phyloP scores from a whole-genome alignment of 495 filamentous ascomycete species.

The Aspergillus wentii region DNA sequence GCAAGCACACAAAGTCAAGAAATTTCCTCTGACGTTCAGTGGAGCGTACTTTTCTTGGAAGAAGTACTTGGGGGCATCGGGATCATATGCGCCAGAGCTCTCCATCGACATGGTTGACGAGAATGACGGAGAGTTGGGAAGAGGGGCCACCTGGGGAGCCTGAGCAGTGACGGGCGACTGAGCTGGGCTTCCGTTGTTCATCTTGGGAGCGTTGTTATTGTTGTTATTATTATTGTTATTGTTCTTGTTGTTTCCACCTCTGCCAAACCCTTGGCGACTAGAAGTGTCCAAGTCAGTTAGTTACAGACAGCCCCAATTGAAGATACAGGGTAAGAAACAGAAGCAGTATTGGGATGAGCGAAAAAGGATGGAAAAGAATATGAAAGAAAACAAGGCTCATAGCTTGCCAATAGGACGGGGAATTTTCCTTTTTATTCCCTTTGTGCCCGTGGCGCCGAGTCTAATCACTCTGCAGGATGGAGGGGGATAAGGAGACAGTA shows the following conservation, averaged over 20 bases:
- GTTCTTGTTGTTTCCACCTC: conserved; percentile 49
- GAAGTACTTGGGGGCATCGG: conserved; percentile 61
- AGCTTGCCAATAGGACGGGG: too few species aligned
- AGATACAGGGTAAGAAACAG: conserved; percentile 28
- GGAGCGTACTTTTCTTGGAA: conserved; percentile 77
- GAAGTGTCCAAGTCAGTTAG: conserved; percentile 17
- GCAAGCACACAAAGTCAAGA: conserved; percentile 87
- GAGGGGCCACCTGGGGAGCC: conserved; percentile 37
- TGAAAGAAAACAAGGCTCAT: conserved; percentile 8
- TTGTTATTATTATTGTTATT: conserved; percentile 38
- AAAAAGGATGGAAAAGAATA: conserved; percentile 7
- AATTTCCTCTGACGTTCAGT: conserved; percentile 91
- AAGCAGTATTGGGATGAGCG: conserved; percentile 3
- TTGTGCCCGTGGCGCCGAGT: too few species aligned
- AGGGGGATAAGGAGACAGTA: conserved; percentile 6
- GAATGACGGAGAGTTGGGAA: conserved; percentile 56
- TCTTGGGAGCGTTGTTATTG: conserved; percentile 42
- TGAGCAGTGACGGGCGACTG: conserved; percentile 47
- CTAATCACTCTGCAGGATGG: neutral
- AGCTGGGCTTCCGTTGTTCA: conserved; percentile 37
- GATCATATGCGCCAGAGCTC: conserved; percentile 39
- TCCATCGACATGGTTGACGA: conserved; percentile 49
- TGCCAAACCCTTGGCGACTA: conserved; percentile 49
- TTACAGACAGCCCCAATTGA: conserved; percentile 45
- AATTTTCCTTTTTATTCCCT: too few species aligned